Conservation (phyloP, 257 asterid genomes). For the Lycium barbarum region DNA sequence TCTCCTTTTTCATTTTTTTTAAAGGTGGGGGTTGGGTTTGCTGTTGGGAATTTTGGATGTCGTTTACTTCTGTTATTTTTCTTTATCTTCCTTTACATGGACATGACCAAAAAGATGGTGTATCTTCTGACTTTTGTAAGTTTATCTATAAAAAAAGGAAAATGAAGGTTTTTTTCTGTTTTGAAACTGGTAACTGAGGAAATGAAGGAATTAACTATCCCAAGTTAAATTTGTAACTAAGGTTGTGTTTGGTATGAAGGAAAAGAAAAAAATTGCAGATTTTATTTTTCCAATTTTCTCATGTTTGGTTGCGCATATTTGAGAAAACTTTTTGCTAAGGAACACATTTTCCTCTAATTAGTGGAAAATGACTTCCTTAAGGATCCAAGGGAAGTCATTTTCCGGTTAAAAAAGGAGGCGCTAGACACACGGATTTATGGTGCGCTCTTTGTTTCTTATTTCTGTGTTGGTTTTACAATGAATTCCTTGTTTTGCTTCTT, state of each 20-base stretch:
- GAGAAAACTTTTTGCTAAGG: neutral
- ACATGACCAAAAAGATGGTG: neutral
- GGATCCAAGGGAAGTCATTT: neutral
- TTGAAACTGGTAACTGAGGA: too few species aligned
- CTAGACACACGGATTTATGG: too few species aligned
- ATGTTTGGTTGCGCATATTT: neutral
- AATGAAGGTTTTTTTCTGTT: neutral
- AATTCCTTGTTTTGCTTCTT: too few species aligned
- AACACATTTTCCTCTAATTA: neutral
- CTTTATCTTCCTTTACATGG: neutral
- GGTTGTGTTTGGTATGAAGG: neutral
- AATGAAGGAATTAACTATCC: too few species aligned
- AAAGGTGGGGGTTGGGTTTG: neutral
- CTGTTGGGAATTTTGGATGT: neutral
- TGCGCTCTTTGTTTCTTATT: too few species aligned
- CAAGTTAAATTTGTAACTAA: neutral
- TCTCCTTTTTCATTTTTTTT: neutral
- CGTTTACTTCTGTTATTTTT: conserved; percentile 7
- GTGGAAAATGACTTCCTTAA: neutral
- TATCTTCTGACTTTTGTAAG: neutral
- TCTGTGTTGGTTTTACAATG: too few species aligned
- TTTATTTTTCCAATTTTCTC: neutral
- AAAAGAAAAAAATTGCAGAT: neutral
- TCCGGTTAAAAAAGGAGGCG: neutral
- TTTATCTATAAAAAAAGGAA: neutral